phyloP scores from a whole-genome alignment of 2,329 filamentous ascomycete species.

The Trichophyton benhamiae region DNA sequence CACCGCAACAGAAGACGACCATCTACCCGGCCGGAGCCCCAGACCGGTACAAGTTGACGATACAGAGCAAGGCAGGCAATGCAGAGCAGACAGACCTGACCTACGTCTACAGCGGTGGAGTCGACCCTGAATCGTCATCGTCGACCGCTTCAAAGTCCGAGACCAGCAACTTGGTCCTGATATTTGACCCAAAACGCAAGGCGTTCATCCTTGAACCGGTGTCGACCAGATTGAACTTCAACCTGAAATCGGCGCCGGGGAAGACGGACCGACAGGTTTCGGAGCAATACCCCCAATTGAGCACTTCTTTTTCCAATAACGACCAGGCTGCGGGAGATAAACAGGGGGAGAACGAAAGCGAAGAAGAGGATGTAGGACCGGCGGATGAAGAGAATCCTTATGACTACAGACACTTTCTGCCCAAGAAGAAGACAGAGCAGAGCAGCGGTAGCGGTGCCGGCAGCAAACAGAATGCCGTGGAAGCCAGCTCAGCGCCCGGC shows the following conservation, averaged over 20 bases:
- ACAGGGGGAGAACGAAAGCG: conserved; percentile 20
- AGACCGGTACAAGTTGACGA: conserved; percentile 30
- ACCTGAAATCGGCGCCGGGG: conserved; percentile 57
- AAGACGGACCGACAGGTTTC: conserved; percentile 54
- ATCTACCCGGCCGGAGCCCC: conserved; percentile 22
- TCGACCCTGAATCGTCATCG: conserved; percentile 21
- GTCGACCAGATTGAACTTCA: conserved; percentile 77
- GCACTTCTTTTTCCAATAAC: conserved; percentile 24
- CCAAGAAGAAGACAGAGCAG: conserved; percentile 27
- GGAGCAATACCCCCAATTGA: conserved; percentile 55
- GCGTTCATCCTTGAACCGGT: conserved; percentile 72
- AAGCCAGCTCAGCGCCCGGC: conserved; percentile 20
- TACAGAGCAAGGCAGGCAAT: conserved; percentile 31
- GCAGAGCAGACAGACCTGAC: conserved; percentile 28
- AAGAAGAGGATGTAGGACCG: conserved; percentile 27
- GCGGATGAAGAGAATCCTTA: conserved; percentile 37
- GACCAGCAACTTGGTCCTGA: conserved; percentile 40
- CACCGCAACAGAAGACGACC: conserved; percentile 27
- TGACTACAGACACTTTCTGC: conserved; percentile 39
- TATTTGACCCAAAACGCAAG: conserved; percentile 63
- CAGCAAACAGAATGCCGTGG: conserved; percentile 17
- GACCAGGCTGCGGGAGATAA: conserved; percentile 17
- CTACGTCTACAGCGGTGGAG: conserved; percentile 31
- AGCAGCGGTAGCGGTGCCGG: conserved; percentile 6
- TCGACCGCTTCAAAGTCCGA: conserved; percentile 18